Percentiles rank a stretch among this genome's conserved stretches.
These are phyloP conservation scores for Pyrrhoderma noxium DNA, from an alignment of 1,284 basidiomycete genomes.

Conservation along the genomic window DNA sequence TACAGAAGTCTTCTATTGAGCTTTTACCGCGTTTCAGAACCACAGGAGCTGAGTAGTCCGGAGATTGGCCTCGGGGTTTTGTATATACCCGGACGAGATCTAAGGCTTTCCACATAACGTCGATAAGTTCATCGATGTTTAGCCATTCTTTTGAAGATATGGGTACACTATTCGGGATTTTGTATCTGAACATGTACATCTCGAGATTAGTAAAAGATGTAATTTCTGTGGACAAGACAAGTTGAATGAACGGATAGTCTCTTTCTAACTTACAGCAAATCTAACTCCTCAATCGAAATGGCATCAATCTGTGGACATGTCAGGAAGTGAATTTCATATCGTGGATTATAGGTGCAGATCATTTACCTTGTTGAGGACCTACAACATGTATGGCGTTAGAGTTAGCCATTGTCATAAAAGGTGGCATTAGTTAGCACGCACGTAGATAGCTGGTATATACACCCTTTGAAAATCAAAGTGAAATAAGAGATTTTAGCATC, in stretches of 20 bases:
- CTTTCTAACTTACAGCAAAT: slow-evolving; percentile 78
- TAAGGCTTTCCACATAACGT: slow-evolving; percentile 86
- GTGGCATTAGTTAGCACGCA: slow-evolving; percentile 32
- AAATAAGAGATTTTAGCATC: no score
- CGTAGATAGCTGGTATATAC: slow-evolving; percentile 89
- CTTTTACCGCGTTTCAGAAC: slow-evolving; percentile 74
- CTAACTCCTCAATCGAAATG: slow-evolving; percentile 97
- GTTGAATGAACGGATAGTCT: no score
- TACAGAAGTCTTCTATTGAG: slow-evolving; percentile 89
- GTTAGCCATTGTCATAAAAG: slow-evolving; percentile 8
- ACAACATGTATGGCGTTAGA: slow-evolving; percentile 9
- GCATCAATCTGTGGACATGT: slow-evolving; percentile 76
- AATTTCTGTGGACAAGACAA: no score
- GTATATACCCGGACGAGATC: slow-evolving; percentile 93
- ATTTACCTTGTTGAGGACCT: slow-evolving; percentile 73
- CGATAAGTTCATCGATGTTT: slow-evolving; percentile 93
- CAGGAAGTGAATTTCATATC: background rate
- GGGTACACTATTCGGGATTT: slow-evolving; percentile 93
- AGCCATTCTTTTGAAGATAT: slow-evolving; percentile 92
- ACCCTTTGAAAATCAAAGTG: slow-evolving; percentile 47
- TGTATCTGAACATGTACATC: slow-evolving; percentile 44
- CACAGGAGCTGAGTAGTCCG: slow-evolving; percentile 81
- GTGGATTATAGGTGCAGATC: background rate
- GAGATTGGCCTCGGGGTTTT: slow-evolving; percentile 85
- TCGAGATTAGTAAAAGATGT: no score